Conservation (phyloP, 495 filamentous ascomycete genomes). For the Hypomontagnella monticulosa region DNA sequence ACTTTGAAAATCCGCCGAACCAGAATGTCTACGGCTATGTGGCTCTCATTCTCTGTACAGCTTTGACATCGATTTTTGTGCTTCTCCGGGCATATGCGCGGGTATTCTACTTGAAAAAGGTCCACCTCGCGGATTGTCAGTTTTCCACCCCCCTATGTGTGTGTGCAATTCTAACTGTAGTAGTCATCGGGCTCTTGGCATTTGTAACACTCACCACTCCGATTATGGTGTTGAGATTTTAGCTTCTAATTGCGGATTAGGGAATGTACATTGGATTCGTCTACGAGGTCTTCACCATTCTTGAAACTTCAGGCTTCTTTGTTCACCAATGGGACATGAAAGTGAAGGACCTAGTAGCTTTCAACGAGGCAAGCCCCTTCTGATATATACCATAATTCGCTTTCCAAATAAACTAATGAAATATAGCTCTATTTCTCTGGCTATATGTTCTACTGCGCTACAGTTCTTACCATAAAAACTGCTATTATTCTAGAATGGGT, state of each 20-base stretch:
- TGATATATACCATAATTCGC: background rate
- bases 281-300: background rate
- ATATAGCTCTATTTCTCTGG: background rate
- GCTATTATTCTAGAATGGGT: slow-evolving; percentile 8
- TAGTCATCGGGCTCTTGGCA: background rate
- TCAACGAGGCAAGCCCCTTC: background rate
- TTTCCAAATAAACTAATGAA: too few species aligned
- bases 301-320: background rate
- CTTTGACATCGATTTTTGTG: background rate
- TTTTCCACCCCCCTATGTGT: background rate
- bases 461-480: background rate
- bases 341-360: background rate
- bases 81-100: background rate
- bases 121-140: slow-evolving; percentile 4
- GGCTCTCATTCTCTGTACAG: background rate
- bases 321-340: slow-evolving; percentile 11
- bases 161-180: background rate
- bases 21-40: background rate
- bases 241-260: background rate
- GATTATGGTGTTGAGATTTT: background rate
- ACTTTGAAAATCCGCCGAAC: slow-evolving; percentile 9
- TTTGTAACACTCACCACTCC: background rate
- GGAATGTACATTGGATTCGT: background rate
- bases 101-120: slow-evolving; percentile 3
- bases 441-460: slow-evolving; percentile 6